A percentile compares a stretch with the other conserved stretches of the same genome.
phyloP scores from a whole-genome alignment of 768 basidiomycete genomes.

The Tulasnella calospora region DNA sequence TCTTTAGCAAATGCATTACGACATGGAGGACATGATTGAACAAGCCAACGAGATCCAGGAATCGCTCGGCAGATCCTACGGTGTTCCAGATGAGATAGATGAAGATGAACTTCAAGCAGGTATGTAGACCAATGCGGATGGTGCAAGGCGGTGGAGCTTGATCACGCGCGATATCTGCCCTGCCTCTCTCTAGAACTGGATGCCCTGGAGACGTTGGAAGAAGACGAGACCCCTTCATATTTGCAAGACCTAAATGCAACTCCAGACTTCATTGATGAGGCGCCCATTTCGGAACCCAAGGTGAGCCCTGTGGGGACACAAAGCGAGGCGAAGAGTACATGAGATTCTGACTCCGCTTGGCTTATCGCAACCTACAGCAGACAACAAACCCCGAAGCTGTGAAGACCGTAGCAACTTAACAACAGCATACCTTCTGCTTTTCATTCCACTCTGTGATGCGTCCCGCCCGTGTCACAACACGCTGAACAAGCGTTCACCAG shows the following conservation, averaged over 20 bases:
- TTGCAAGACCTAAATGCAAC: slow-evolving; percentile 77
- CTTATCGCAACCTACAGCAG: not conserved
- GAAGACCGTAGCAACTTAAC: slow-evolving; percentile 23
- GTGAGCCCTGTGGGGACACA: not conserved
- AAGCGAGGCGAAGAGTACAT: not conserved
- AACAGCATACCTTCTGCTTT: not conserved
- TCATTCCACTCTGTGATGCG: not conserved
- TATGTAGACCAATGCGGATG: slow-evolving; percentile 35
- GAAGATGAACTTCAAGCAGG: slow-evolving; percentile 97
- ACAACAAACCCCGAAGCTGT: slow-evolving; percentile 22
- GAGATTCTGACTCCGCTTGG: not conserved
- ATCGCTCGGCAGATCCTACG: slow-evolving; percentile 85
- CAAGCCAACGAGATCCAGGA: slow-evolving; percentile 99
- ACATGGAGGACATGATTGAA: slow-evolving; percentile 96
- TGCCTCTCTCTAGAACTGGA: slow-evolving; percentile 68
- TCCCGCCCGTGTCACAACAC: not conserved
- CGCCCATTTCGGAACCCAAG: slow-evolving; percentile 57
- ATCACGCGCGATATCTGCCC: slow-evolving; percentile 4
- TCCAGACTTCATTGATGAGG: slow-evolving; percentile 89
- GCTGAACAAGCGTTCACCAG: not conserved
- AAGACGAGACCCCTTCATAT: slow-evolving; percentile 87
- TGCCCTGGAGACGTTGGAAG: slow-evolving; percentile 60
- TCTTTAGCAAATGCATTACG: slow-evolving; percentile 82
- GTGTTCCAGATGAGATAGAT: slow-evolving; percentile 94
- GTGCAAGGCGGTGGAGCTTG: not conserved